Evolutionary conservation across 225 moss, liverwort and hornwort species (phyloP).

Genomic region (Rhytidiadelphus loreus): DNA sequence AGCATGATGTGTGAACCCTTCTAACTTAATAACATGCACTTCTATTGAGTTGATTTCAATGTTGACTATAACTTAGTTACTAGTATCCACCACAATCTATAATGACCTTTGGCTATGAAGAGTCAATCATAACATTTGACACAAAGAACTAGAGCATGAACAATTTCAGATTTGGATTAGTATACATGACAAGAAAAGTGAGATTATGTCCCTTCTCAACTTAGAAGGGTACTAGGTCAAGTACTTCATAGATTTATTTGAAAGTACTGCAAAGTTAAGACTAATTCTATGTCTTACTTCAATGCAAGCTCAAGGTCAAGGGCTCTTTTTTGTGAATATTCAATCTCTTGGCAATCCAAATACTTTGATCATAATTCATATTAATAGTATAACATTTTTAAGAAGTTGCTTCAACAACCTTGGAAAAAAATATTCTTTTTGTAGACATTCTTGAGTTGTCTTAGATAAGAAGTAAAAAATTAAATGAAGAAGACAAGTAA

Average conservation of each 20-base stretch:
- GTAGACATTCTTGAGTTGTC: neutral
- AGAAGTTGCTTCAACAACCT: neutral
- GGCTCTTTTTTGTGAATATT: neutral
- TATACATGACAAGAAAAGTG: neutral
- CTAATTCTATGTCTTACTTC: neutral
- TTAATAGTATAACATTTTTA: too few species aligned
- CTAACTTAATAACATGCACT: neutral
- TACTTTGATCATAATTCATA: neutral
- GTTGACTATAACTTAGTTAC: neutral
- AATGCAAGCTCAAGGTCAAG: neutral
- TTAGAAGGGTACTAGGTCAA: neutral
- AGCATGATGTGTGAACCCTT: neutral
- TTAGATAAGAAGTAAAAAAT: accelerated
- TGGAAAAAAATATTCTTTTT: too few species aligned
- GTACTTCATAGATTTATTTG: neutral
- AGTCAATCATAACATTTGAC: neutral
- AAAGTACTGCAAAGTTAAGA: neutral
- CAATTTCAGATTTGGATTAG: neutral
- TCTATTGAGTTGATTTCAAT: neutral
- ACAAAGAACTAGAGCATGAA: neutral
- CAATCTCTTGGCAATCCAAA: neutral
- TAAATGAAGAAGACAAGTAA: neutral
- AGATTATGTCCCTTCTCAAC: neutral
- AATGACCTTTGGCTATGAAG: neutral
- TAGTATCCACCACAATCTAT: accelerated